Evolutionary conservation across 83 land plant genomes (phyloP).

Genomic region (Isoetes engelmannii): DNA sequence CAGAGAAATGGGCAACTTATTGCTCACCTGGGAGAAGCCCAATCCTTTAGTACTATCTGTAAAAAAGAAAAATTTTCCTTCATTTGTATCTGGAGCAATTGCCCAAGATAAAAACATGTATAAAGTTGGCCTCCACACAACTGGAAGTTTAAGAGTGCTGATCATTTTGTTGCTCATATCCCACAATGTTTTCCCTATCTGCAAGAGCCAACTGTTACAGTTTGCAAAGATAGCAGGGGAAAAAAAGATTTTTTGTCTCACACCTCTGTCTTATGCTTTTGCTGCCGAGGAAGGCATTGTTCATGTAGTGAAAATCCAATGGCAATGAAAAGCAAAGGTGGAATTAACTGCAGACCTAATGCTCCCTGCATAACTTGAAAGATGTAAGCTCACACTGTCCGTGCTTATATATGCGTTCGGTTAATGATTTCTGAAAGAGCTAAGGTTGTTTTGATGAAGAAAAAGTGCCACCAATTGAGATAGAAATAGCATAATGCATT

Average conservation of each 20-base stretch:
- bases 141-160: slow-evolving; percentile 43
- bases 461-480: too few species aligned
- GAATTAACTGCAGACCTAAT: slow-evolving; percentile 54
- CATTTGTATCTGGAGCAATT: slow-evolving; percentile 50
- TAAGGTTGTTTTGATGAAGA: too few species aligned
- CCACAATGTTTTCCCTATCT: slow-evolving; percentile 48
- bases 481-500: too few species aligned
- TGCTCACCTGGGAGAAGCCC: slow-evolving; percentile 62
- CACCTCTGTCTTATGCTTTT: slow-evolving; percentile 36
- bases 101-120: slow-evolving; percentile 74
- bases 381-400: too few species aligned
- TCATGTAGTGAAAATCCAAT: slow-evolving; percentile 59
- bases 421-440: too few species aligned
- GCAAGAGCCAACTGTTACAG: too few species aligned
- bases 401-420: too few species aligned
- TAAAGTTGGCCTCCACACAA: slow-evolving; percentile 69
- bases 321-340: slow-evolving; percentile 45
- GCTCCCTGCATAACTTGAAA: slow-evolving; percentile 62
- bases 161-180: slow-evolving; percentile 34
- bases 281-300: slow-evolving; percentile 32
- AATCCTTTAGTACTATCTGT: slow-evolving; percentile 60
- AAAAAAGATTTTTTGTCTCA: not conserved
- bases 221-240: not conserved
- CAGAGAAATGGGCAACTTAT: too few species aligned
- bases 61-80: slow-evolving; percentile 75